phyloP scores from a whole-genome alignment of 1,284 basidiomycete species.

The Afroboletus lepidellus region DNA sequence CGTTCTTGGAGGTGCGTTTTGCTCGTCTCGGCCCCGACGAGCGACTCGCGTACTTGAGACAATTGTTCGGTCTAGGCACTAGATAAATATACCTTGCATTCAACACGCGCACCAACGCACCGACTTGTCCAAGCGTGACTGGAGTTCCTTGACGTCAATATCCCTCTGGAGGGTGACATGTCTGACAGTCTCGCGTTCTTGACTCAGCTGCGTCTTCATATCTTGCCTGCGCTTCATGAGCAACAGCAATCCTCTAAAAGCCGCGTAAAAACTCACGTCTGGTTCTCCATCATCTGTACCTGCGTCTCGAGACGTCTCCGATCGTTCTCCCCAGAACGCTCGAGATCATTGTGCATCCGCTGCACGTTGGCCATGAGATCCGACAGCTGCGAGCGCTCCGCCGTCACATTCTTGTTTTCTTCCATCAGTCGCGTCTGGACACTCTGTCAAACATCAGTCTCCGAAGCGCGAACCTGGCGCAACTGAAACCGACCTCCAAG shows the following conservation, averaged over 20 bases:
- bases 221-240: slow-evolving; percentile 70
- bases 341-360: slow-evolving; percentile 85
- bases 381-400: slow-evolving; percentile 81
- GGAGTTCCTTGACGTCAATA: slow-evolving; percentile 76
- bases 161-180: slow-evolving; percentile 76
- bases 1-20: slow-evolving; percentile 79
- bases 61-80: slow-evolving; percentile 58
- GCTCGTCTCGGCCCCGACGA: slow-evolving; percentile 77
- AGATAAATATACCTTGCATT: slow-evolving; percentile 8
- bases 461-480: too few species aligned
- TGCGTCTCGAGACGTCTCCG: slow-evolving; percentile 78
- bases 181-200: slow-evolving; percentile 78
- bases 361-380: slow-evolving; percentile 87
- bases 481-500: slow-evolving; percentile 66
- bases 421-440: slow-evolving; percentile 78
- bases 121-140: slow-evolving; percentile 68
- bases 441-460: slow-evolving; percentile 43
- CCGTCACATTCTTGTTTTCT: slow-evolving; percentile 77
- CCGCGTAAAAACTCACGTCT: slow-evolving; percentile 53
- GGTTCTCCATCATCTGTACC: slow-evolving; percentile 73
- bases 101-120: slow-evolving; percentile 43
- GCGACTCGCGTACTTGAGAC: slow-evolving; percentile 68
- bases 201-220: slow-evolving; percentile 68
- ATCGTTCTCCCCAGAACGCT: slow-evolving; percentile 79
- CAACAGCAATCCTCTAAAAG: slow-evolving; percentile 1